A percentile compares a stretch with the other conserved stretches of the same genome.
Evolutionary conservation across 1,284 basidiomycete genomes (phyloP).

Genomic region (Ganoderma leucocontextum): DNA sequence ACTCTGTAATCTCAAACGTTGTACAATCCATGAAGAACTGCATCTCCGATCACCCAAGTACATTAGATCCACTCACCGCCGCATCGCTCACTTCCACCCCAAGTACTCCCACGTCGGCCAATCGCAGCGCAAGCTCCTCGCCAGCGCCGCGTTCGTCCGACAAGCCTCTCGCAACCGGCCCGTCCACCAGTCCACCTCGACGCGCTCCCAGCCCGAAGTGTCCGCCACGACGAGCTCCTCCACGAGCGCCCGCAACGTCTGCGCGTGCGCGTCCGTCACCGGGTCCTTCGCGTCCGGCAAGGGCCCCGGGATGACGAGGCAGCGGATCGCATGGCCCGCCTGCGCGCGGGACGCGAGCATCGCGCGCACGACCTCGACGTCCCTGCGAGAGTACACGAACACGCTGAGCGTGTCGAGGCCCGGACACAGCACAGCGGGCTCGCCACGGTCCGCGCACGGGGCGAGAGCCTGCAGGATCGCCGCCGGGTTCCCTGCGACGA

Average conservation of each 20-base stretch:
- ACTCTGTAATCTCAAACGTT: too few species aligned
- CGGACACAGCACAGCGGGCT: not conserved
- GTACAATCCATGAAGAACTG: too few species aligned
- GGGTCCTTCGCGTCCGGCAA: not conserved
- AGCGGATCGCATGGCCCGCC: too few species aligned
- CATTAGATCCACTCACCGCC: too few species aligned
- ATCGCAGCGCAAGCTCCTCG: not conserved
- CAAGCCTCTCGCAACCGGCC: not conserved
- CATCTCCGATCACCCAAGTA: too few species aligned
- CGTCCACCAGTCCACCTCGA: not conserved
- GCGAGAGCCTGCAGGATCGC: not conserved
- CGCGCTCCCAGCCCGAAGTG: not conserved
- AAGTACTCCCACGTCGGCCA: not conserved
- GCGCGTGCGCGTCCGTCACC: not conserved
- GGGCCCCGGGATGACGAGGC: not conserved
- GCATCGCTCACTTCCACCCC: too few species aligned
- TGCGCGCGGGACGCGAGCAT: not conserved
- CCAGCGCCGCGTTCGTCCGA: not conserved
- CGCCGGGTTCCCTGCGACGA: not conserved
- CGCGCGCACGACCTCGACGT: not conserved
- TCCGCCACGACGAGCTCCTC: not conserved
- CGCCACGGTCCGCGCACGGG: not conserved
- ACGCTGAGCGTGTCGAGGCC: not conserved
- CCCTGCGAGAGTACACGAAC: not conserved
- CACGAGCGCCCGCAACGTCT: not conserved